Evolutionary conservation across 306 rosid genomes (phyloP), one percentile per base, ranked within the genome.

Genomic region (apple (Malus domestica)): DNA sequence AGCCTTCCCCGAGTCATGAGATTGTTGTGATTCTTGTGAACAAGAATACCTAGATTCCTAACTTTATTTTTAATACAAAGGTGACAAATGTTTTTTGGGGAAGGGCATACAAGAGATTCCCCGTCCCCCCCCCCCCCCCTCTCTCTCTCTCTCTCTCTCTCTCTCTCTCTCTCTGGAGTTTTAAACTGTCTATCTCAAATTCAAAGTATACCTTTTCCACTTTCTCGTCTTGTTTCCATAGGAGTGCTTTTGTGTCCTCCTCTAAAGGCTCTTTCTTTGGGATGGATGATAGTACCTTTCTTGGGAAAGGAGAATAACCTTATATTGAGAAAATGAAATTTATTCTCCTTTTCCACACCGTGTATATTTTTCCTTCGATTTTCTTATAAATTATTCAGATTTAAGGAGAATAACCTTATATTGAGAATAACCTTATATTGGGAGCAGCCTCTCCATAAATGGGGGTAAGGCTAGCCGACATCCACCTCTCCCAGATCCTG

Each of bases 111-210:
- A 85, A 95, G 83, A 82, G 74, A 92, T 23, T 22, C 23, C 23
- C 23, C 23, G 23, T 92, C 92, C 97, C 90, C 90, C 72, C 93
- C 85, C 87, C 84, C 75, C 1, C 40, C 78, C 72, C 29, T 27
- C 29, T 27, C 29, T 27, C 29, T 27, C 29, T 27, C 29, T 27
- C 29, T 27, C 29, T 27, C 32, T 30, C 32, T 30, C 33, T 30
- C 33, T 30, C 75, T 16, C 67, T 86, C 89, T 91, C 88, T 89
- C 77, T 49, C 2, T 49, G 8, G 54, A 49, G 20, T 49, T 49
- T 49, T 38, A 38, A 38, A 63, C 49, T 19, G 32, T 68, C 84
- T 85, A 84, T 16, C 78, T 61, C 81, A 18, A 64, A 64, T 75
- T 61, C 79, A 83, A 85, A 86, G 84, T 75, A 87, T 81, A 75